Base-by-base conservation (phyloP, 2,329 filamentous ascomycete genomes). In the Coniochaeta pulveracea region DNA sequence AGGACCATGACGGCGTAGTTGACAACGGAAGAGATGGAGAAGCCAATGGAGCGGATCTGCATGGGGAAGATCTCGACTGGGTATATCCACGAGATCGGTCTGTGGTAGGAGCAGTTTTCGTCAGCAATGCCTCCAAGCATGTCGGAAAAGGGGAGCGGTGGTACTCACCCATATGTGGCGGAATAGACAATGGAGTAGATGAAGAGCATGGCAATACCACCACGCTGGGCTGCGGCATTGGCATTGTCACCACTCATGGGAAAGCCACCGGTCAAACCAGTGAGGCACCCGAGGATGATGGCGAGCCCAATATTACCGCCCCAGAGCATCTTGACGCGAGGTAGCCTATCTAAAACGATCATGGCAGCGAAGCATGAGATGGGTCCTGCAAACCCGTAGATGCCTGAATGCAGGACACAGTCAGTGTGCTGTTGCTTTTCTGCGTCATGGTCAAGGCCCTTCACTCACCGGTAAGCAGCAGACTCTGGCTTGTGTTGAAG, bases 61-160 rank as follows among this genome's bases (percentile, higher is more conserved):
- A 56, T 40, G 3, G 58, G 57, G 37, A 59, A 58, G 38, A 61
- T 56, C 39, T 63, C 59, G 3, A 51, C 50, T 5, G 51, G 52
- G 31, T 60, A 60, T 3, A 55, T 47, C 54, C 53, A 57, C 6
- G 48, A 49, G 23, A 69, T 64, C 7, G 26, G 26, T 15, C 25
- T 26, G 10, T 8, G 8, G 8, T 8, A 4, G 10, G 4, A 4
- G 5, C 17, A 6, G 25, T 26, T 26, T 14, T 12, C 25, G 17
- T 5, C 14, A n/a, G n/a, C 8, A 37, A 65, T 62, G 12, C 64
- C 63, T 14, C 63, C 46, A 22, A 46, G 43, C 12, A 41, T 49
- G 30, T 47, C 50, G 23, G 19, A 5, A 16, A 16, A 12, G 6
- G 10, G 9, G 26, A 28, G 17, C n/a, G 17, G 26, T 14, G 26